These are phyloP conservation scores for Herpotrichia juniperi DNA, from an alignment of 2,329 filamentous ascomycete species.

Conservation along the genomic window DNA sequence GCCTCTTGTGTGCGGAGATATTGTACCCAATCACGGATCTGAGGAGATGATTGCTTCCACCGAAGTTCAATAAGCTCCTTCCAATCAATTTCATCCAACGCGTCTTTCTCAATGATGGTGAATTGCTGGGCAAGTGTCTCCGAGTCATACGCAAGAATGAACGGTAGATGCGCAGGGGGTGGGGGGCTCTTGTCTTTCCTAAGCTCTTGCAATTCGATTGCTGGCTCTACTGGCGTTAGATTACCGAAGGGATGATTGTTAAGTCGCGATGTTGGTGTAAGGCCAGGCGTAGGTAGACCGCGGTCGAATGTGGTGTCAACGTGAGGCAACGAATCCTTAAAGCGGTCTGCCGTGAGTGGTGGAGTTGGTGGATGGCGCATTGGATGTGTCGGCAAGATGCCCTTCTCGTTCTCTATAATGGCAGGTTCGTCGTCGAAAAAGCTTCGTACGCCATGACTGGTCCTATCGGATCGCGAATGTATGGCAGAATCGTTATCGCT, in stretches of 20 bases:
- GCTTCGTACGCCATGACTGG: conserved; percentile 50
- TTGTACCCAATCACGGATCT: conserved; percentile 79
- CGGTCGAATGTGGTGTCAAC: conserved; percentile 39
- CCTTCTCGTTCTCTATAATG: conserved; percentile 37
- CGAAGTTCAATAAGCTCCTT: conserved; percentile 83
- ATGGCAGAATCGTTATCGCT: conserved; percentile 58
- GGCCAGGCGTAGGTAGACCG: conserved; percentile 45
- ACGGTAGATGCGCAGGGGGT: conserved; percentile 67
- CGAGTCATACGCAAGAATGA: conserved; percentile 81
- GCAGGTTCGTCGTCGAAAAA: conserved; percentile 57
- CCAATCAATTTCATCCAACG: conserved; percentile 86
- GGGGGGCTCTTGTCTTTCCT: conserved; percentile 15
- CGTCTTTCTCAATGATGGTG: conserved; percentile 85
- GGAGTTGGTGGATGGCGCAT: conserved; percentile 51
- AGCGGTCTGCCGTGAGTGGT: conserved; percentile 47
- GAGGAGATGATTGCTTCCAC: conserved; percentile 74
- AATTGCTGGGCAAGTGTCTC: conserved; percentile 81
- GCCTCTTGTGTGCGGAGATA: conserved; percentile 76
- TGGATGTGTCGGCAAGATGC: conserved; percentile 35
- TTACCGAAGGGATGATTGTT: conserved; percentile 31
- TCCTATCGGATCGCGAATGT: conserved; percentile 49
- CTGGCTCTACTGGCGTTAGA: conserved; percentile 22
- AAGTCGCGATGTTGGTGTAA: conserved; percentile 41
- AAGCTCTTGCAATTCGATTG: conserved; percentile 28
- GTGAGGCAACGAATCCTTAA: conserved; percentile 26